Evolutionary conservation across 768 basidiomycete genomes (phyloP).

Genomic region (Suillus americanus): DNA sequence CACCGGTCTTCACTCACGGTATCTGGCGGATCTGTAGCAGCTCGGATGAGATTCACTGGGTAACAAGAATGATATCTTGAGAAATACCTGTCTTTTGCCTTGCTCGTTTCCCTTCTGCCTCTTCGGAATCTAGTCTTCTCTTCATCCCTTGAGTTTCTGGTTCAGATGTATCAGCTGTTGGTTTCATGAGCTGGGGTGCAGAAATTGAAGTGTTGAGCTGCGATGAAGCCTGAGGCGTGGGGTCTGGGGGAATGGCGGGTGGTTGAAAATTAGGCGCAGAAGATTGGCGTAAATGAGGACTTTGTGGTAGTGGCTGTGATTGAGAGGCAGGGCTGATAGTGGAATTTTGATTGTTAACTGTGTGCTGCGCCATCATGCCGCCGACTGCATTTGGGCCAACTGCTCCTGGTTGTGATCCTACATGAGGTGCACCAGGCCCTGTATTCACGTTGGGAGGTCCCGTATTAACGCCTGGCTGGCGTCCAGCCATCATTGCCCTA

Average conservation of each 20-base stretch:
- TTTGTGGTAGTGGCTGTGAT: conserved; percentile 31
- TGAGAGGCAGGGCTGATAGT: conserved; percentile 19
- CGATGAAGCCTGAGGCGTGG: neutral
- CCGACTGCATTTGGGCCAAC: conserved; percentile 13
- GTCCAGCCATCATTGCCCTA: conserved; percentile 48
- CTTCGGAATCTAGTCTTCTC: conserved; percentile 68
- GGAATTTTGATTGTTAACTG: conserved; percentile 18
- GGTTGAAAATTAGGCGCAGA: conserved; percentile 14
- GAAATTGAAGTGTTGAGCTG: conserved; percentile 13
- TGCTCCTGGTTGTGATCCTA: conserved; percentile 20
- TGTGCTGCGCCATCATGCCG: conserved; percentile 28
- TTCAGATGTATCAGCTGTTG: conserved; percentile 36
- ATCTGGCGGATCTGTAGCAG: conserved; percentile 48
- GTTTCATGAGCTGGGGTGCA: conserved; percentile 3
- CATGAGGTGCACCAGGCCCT: conserved; percentile 15
- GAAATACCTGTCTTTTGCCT: conserved; percentile 67
- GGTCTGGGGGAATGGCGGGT: neutral
- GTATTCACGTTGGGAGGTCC: conserved; percentile 16
- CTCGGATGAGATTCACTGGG: conserved; percentile 27
- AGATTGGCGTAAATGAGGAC: conserved; percentile 27
- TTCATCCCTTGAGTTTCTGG: conserved; percentile 67
- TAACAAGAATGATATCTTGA: conserved; percentile 20
- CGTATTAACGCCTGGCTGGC: conserved; percentile 18
- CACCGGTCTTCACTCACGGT: conserved; percentile 36
- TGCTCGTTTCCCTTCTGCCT: conserved; percentile 65